Base-by-base conservation (phyloP, 2,329 filamentous ascomycete species). In the Pochonia chlamydosporia region DNA sequence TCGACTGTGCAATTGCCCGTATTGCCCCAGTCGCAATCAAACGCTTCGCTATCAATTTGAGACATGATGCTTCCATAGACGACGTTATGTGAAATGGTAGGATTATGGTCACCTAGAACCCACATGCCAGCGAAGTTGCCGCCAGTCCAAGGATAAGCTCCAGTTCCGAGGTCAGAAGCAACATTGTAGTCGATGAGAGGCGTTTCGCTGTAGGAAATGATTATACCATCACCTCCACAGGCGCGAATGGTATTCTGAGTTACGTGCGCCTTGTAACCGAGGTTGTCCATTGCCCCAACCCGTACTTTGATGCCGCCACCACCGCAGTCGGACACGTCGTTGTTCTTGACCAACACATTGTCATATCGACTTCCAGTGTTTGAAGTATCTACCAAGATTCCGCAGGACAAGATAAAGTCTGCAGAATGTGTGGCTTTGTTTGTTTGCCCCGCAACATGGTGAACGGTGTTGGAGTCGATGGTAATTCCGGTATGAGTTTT, bases 21-120 rank as follows among this genome's bases (percentile, higher is more conserved):
- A 37, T 57, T 56, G 35, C 57, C 57, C 56, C 54, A 58, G 48
- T 59, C 57, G 44, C 57, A 59, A 45, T 59, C 57, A 40, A 59
- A 59, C 5, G 56, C 56, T 44, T 57, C 33, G 49, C 57, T 59
- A 43, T 59, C 57, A 18, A 50, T 9, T 4, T 36, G 23, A 7
- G 53, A 56, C 56, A 58, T 59, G 49, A 53, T 49, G 39, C 52
- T 55, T 23, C 55, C 52, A 39, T 53, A 52, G 10, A 59, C 57
- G 30, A 58, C 57, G 33, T 59, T 59, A 45, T 52, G 53, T 6
- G 48, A 44, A 30, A 58, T 54, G 30, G 49, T 46, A 30, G 56
- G 44, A 26, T 56, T 48, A 47, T 50, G 44, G 40, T 46, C 41
- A 16, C 53, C 55, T n/a, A 59, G 50, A n/a, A 59, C 56, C 56